Base-by-base conservation (phyloP, 2,329 filamentous ascomycete species). In the Xylariaceae sp. region DNA sequence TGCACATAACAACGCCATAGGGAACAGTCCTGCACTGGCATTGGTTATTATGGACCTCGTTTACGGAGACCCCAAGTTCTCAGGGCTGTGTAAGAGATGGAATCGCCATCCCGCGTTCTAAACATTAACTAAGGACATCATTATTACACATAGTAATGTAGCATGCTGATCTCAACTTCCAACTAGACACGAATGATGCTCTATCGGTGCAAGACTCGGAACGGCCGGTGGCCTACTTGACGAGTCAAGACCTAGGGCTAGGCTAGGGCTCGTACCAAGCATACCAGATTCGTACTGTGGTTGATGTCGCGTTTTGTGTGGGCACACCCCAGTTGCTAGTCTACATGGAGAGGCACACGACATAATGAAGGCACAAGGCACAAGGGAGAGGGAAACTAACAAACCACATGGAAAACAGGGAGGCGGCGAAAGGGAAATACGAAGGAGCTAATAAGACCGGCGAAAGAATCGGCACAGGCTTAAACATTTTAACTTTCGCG, bases 161-260 rank as follows among this genome's bases (percentile, higher is more conserved):
- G 28, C 34, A 29, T 45, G 50, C 23, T 48, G 58, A 61, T 61
- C 58, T 52, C 50, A 58, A 61, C 58, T 40, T 61, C 50, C 29
- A n/a, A 34, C 12, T 19, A 3, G 5, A n/a, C 19, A 26, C 33
- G 43, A 54, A 37, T 49, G 44, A 47, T 36, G n/a, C 14, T 9
- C 24, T 16, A 19, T 7, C 14, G 24, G n/a, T 11, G 9, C 7
- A 26, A 24, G 23, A 14, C 12, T 26, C 24, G 19, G 19, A 16
- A 12, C n/a, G 24, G 17, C 40, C 19, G 43, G 28, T 21, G 24
- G 17, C 7, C 23, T 14, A 45, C 23, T 45, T 23, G 14, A 4
- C 23, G 28, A 19, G 24, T 17, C n/a, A 45, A 45, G n/a, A 12
- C 24, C 24, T 45, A 26, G 11, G 19, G 17, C 14, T 41, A 14